A percentile compares a stretch with the other conserved stretches of the same genome.
phyloP scores from a whole-genome alignment of 1,284 basidiomycete genomes.

The Cryptococcus sp. region DNA sequence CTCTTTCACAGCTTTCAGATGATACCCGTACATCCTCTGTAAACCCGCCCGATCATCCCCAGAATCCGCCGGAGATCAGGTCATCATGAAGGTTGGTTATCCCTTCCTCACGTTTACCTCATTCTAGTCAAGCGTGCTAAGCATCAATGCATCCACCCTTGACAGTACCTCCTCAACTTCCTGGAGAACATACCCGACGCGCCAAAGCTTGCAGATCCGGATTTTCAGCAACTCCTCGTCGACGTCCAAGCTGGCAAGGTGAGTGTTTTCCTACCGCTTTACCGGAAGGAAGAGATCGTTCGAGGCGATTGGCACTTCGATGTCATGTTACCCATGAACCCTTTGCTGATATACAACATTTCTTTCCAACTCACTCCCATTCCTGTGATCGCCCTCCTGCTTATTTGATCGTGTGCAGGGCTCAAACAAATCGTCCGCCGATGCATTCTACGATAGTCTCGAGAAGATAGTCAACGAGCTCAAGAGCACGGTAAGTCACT shows the following conservation, averaged over 20 bases:
- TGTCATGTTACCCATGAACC: too few relatives aligned
- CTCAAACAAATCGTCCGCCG: conserved; percentile 58
- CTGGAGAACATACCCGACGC: conserved; percentile 51
- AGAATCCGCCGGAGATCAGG: conserved; percentile 8
- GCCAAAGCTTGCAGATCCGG: conserved; percentile 48
- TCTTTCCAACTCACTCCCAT: not conserved
- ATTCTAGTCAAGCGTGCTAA: conserved; percentile 7
- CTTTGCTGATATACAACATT: not conserved
- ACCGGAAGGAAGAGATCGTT: not conserved
- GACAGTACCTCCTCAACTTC: conserved; percentile 54
- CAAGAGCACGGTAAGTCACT: conserved; percentile 67
- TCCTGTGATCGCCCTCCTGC: not conserved
- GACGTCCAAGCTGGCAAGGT: conserved; percentile 54
- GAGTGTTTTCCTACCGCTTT: conserved; percentile 19
- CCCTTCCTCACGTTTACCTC: not conserved
- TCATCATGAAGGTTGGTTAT: conserved; percentile 45
- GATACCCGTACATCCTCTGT: conserved; percentile 22
- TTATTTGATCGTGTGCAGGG: conserved; percentile 2
- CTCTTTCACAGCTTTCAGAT: conserved; percentile 30
- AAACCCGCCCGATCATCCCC: conserved; percentile 2
- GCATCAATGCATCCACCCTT: conserved; percentile 39
- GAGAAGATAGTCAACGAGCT: conserved; percentile 84
- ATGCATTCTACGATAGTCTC: conserved; percentile 86
- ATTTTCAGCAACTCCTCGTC: conserved; percentile 51
- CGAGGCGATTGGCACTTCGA: not conserved